These are phyloP conservation scores for Fragosphaeria purpurea DNA, from an alignment of 2,329 filamentous ascomycete species.

Conservation along the genomic window DNA sequence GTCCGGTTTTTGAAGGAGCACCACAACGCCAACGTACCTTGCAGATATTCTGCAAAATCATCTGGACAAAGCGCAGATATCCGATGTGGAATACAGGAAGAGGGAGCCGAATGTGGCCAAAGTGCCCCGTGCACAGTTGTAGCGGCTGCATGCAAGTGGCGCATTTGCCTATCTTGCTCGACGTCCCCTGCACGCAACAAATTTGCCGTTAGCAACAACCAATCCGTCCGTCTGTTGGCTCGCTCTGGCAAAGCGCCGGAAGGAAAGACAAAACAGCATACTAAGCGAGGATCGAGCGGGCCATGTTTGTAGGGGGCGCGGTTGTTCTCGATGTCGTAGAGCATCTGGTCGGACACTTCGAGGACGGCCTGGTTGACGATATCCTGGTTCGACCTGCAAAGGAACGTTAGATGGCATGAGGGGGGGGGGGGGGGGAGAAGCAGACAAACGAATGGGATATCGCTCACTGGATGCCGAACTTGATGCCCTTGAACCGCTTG, in stretches of 20 bases:
- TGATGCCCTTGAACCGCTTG: conserved; percentile 85
- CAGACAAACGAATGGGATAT: conserved; percentile 2
- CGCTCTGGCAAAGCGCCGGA: too few relatives aligned
- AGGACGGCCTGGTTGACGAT: conserved; percentile 93
- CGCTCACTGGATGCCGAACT: conserved; percentile 80
- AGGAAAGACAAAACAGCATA: conserved; percentile 18
- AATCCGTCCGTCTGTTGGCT: neutral
- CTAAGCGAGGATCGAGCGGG: conserved; percentile 75
- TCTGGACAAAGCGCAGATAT: conserved; percentile 87
- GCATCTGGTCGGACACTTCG: conserved; percentile 84
- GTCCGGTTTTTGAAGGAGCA: neutral
- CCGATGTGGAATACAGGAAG: conserved; percentile 93
- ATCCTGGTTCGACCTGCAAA: conserved; percentile 69
- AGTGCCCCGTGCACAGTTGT: conserved; percentile 85
- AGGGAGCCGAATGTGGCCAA: conserved; percentile 83
- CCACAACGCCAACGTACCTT: conserved; percentile 39
- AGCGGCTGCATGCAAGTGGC: conserved; percentile 74
- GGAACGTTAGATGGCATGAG: too few relatives aligned
- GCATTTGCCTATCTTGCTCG: conserved; percentile 70
- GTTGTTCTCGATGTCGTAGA: conserved; percentile 81
- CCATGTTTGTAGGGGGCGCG: conserved; percentile 71
- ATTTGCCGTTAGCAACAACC: neutral
- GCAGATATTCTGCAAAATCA: conserved; percentile 90
- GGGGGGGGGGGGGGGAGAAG: neutral
- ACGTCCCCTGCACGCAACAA: conserved; percentile 52